phyloP scores from a whole-genome alignment of 305 asterid genomes.

The Fraxinus angustifolia region DNA sequence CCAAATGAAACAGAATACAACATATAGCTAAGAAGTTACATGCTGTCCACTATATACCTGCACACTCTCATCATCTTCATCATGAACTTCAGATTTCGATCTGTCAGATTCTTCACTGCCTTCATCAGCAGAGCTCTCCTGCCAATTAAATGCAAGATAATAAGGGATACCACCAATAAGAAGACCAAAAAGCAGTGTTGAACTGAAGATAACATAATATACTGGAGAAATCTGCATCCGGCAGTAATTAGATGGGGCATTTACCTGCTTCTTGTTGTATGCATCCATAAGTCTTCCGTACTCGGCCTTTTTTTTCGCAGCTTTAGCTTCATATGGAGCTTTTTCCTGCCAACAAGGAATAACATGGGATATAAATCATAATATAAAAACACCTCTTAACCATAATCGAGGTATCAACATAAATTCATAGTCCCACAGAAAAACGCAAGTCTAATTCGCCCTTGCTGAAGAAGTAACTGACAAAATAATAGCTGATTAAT shows the following conservation, averaged over 20 bases:
- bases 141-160: slow-evolving; percentile 17
- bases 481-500: background rate
- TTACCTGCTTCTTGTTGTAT: slow-evolving; percentile 79
- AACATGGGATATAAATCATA: slow-evolving; percentile 8
- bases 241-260: background rate
- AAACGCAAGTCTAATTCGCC: background rate
- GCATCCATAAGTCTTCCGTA: slow-evolving; percentile 72
- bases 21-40: background rate
- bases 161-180: background rate
- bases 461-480: background rate
- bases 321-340: slow-evolving; percentile 94
- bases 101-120: slow-evolving; percentile 64
- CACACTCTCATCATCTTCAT: slow-evolving; percentile 58
- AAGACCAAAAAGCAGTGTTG: background rate
- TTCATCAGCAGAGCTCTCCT: slow-evolving; percentile 81
- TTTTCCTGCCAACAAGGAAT: slow-evolving; percentile 54
- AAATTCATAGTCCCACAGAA: background rate
- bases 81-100: slow-evolving; percentile 66
- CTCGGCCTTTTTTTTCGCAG: slow-evolving; percentile 73
- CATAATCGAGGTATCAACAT: slow-evolving; percentile 12
- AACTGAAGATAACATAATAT: background rate
- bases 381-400: background rate
- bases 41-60: slow-evolving; percentile 36
- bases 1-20: background rate
- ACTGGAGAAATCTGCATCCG: background rate